phyloP scores from a whole-genome alignment of 163 green algal genomes.

The Scenedesmus sp. region DNA sequence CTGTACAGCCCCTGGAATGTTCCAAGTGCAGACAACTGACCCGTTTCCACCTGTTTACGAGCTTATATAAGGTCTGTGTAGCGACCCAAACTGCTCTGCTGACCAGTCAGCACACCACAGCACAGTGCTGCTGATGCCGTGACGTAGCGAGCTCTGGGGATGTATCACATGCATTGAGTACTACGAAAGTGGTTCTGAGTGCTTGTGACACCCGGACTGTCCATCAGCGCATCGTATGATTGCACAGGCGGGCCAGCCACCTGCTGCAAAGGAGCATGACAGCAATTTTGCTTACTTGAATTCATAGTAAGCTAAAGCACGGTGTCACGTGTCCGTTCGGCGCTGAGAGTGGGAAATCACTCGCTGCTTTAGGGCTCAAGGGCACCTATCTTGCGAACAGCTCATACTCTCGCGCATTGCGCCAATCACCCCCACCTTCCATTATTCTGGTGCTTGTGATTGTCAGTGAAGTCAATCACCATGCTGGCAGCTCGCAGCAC shows the following conservation, averaged over 20 bases:
- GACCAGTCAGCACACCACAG: too few relatives aligned
- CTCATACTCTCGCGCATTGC: slow-evolving; percentile 12
- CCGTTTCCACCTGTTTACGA: too few relatives aligned
- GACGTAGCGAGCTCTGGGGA: too few relatives aligned
- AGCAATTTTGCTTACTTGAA: not conserved
- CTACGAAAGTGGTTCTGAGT: too few relatives aligned
- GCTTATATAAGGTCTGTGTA: too few relatives aligned
- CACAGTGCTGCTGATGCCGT: too few relatives aligned
- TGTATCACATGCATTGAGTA: too few relatives aligned
- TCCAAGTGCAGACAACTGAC: too few relatives aligned
- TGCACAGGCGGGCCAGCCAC: not conserved
- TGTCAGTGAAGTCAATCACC: slow-evolving; percentile 3
- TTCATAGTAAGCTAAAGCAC: not conserved
- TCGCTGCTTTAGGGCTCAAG: slow-evolving; percentile 7
- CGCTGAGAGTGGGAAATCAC: not conserved
- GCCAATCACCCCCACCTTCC: not conserved
- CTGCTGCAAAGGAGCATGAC: not conserved
- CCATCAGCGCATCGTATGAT: not conserved
- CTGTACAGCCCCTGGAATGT: too few relatives aligned
- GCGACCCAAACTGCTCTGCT: too few relatives aligned
- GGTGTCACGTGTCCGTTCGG: not conserved
- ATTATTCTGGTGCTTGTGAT: not conserved
- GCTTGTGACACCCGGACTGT: not conserved
- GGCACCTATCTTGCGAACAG: not conserved
- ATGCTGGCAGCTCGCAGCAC: slow-evolving; percentile 21